A percentile compares a stretch with the other conserved stretches of the same genome.
Conservation (phyloP, 495 filamentous ascomycete species). For the Pyronema domesticum region DNA sequence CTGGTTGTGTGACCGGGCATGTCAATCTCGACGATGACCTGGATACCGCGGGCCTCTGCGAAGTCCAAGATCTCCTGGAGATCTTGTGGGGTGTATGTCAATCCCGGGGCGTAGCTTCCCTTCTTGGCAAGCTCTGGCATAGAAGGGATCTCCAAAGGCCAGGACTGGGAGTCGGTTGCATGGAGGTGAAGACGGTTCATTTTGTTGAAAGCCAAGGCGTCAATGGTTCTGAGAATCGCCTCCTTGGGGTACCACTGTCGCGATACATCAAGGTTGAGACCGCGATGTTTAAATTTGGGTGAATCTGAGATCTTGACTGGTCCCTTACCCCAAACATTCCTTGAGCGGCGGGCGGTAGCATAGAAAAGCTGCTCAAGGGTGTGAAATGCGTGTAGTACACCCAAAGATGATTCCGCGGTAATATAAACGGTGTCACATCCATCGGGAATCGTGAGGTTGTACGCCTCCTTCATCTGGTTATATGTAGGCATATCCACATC, state of each 20-base stretch:
- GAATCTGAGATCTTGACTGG: constrained; percentile 48
- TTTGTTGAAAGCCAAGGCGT: constrained; percentile 56
- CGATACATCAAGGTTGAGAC: constrained; percentile 54
- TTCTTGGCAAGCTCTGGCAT: constrained; percentile 49
- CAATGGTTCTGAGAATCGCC: constrained; percentile 51
- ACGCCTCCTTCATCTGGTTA: constrained; percentile 54
- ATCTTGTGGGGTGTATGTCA: constrained; percentile 46
- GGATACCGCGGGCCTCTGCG: constrained; percentile 46
- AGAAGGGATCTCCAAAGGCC: constrained; percentile 60
- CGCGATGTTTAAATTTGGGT: constrained; percentile 53
- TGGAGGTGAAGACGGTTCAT: constrained; percentile 65
- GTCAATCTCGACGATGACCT: constrained; percentile 63
- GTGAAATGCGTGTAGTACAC: constrained; percentile 47
- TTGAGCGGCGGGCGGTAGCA: constrained; percentile 35
- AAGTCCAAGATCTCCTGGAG: constrained; percentile 47
- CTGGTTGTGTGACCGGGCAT: constrained; percentile 62
- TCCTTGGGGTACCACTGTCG: constrained; percentile 44
- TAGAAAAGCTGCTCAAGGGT: constrained; percentile 65
- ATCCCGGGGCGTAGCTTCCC: constrained; percentile 45
- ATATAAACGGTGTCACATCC: constrained; percentile 34
- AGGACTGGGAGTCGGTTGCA: constrained; percentile 65
- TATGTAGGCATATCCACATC: constrained; percentile 40
- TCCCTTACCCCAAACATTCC: constrained; percentile 40
- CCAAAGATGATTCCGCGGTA: constrained; percentile 42
- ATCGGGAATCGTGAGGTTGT: constrained; percentile 39